Evolutionary conservation across 495 filamentous ascomycete species (phyloP), one percentile per base, ranked within the genome.

Genomic region (Penicillium desertorum): DNA sequence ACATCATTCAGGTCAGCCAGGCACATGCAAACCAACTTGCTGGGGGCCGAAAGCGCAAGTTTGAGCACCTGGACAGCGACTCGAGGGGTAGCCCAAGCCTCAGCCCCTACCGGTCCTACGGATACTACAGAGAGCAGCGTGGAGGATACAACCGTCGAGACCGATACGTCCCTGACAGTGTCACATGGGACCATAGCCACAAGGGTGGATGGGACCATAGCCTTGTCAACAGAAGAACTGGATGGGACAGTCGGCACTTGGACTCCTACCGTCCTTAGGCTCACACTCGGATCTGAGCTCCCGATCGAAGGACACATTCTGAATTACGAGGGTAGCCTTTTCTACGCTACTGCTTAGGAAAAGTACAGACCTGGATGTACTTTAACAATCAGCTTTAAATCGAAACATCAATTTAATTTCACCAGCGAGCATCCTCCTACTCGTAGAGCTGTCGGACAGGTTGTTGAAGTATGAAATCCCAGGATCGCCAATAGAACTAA

Each of bases 11-110:
- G 12, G 39, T 63, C 30, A 69, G 73, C 22, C 65, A 58, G 41
- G 65, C 63, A 16, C 72, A 73, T 49, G 74, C 71, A 6, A 65
- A 71, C 12, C 54, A 72, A 42, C 68, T 78, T 23, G 65, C 66
- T 12, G 76, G 76, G n/a, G 76, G 77, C 19, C 71, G 73, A 16
- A 76, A 78, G 59, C 66, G 77, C 9, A 68, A 67, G 49, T 80
- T 80, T 39, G 77, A 79, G 20, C 36, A 48, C 5, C 19, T n/a
- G 14, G 41, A 48, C 8, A 52, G 29, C 12, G 47, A 56, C 25
- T 23, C 36, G 1, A n/a, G 23, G 17, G 51, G 51, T 1, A 53
- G 23, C 30, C 39, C 20, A 19, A 45, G 37, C 14, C 27, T 36
- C 16, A 44, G 56, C 41, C 39, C 47, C 12, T 52, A 22, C 23